phyloP scores from a whole-genome alignment of 2,329 filamentous ascomycete genomes.

The Fusarium domesticum region DNA sequence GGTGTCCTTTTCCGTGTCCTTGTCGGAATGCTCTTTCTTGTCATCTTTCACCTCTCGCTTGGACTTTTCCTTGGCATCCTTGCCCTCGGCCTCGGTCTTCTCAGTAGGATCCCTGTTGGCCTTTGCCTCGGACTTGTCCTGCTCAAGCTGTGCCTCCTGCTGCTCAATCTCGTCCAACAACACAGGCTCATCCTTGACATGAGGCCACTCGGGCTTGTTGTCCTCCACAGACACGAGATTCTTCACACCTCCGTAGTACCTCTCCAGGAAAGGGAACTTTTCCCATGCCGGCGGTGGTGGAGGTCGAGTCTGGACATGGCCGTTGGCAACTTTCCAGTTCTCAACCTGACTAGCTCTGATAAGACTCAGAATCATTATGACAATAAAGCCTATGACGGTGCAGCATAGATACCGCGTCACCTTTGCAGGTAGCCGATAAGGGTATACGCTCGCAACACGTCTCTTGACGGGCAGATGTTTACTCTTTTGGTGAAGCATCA shows the following conservation, averaged over 20 bases:
- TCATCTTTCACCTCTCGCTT: slow-evolving; percentile 7
- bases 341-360: slow-evolving; percentile 71
- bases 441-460: slow-evolving; percentile 31
- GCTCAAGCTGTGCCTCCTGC: slow-evolving; percentile 5
- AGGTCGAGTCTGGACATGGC: slow-evolving; percentile 42
- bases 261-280: slow-evolving; percentile 75
- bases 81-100: slow-evolving; percentile 3
- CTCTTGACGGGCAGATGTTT: slow-evolving; percentile 19
- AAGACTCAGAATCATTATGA: slow-evolving; percentile 75
- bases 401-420: slow-evolving; percentile 78
- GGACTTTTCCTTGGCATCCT: too few relatives aligned
- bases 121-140: slow-evolving; percentile 16
- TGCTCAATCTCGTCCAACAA: slow-evolving; percentile 15
- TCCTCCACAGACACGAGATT: slow-evolving; percentile 62
- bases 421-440: slow-evolving; percentile 66
- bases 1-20: slow-evolving; percentile 5
- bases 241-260: slow-evolving; percentile 86
- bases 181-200: slow-evolving; percentile 55
- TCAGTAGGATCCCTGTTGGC: slow-evolving; percentile 13
- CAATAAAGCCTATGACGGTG: slow-evolving; percentile 62
- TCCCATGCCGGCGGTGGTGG: slow-evolving; percentile 74
- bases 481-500: slow-evolving; percentile 42
- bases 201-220: slow-evolving; percentile 80
- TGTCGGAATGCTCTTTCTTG: neutral
- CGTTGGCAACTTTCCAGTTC: slow-evolving; percentile 60